These are phyloP conservation scores for Sugiyamaella lignohabitans DNA, from an alignment of 805 yeast genomes.

Conservation along the genomic window DNA sequence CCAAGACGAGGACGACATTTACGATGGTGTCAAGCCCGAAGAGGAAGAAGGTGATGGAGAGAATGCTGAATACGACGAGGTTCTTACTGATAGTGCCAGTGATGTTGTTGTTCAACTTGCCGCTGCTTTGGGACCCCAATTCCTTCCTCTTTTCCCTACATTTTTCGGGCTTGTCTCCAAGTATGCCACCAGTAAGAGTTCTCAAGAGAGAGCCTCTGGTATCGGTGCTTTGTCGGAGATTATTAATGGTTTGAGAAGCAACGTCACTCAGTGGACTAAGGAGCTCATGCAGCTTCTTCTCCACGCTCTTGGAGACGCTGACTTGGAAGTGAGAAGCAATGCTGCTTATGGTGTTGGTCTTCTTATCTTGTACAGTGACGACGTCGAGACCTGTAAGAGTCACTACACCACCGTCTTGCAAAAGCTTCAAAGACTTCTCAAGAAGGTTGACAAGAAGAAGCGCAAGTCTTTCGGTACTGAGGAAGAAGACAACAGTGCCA, in stretches of 20 bases:
- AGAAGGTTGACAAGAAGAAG: constrained; percentile 66
- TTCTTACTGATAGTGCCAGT: constrained; percentile 74
- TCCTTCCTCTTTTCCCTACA: constrained; percentile 61
- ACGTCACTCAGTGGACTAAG: constrained; percentile 55
- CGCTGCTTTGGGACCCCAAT: constrained; percentile 70
- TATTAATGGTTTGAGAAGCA: constrained; percentile 60
- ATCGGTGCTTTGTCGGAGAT: constrained; percentile 91
- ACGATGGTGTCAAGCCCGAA: constrained; percentile 48
- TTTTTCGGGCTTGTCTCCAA: constrained; percentile 59
- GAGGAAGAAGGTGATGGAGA: constrained; percentile 37
- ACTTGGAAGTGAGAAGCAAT: constrained; percentile 85
- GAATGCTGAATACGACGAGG: constrained; percentile 47
- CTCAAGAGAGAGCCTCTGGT: constrained; percentile 71
- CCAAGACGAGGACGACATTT: constrained; percentile 58
- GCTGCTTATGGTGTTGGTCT: constrained; percentile 96
- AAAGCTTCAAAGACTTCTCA: constrained; percentile 62
- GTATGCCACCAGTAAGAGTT: constrained; percentile 55
- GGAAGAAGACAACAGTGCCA: constrained; percentile 74
- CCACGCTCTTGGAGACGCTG: constrained; percentile 64
- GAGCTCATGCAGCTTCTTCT: constrained; percentile 49
- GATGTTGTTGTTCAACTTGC: constrained; percentile 80
- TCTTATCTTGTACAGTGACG: constrained; percentile 46
- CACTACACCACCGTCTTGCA: constrained; percentile 63
- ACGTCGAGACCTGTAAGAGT: constrained; percentile 51
- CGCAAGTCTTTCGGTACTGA: constrained; percentile 39